Base-by-base conservation (phyloP, 169 alveolate genomes). In the Sarcocystis neurona region DNA sequence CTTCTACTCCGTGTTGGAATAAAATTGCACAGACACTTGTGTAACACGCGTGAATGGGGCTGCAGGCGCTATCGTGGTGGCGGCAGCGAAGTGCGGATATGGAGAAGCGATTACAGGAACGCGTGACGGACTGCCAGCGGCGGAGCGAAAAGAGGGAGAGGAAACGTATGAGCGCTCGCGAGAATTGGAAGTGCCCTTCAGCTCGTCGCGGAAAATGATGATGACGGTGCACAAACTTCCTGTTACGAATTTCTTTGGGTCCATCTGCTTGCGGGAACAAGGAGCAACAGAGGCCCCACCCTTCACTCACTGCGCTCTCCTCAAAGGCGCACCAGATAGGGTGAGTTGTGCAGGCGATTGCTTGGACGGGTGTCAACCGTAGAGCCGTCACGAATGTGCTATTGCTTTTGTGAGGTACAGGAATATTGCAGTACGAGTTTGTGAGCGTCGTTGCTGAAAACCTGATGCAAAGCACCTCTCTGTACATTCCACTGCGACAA, bases 311-410 rank as follows among this genome's bases (percentile, higher is more conserved):
- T 93, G 96, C 56, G 99, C 98, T 58, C 90, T 96, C 41, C 84
- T 97, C 63, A 97, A 97, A 92, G 99, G 98, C 27, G 98, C 98
- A 3, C 98, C 98, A 0, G 98, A 97, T 68, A 90, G 92, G 79
- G 88, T 95, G 46, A 0, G 89, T 0, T n/a, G n/a, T n/a, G n/a
- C n/a, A n/a, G n/a, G n/a, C n/a, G n/a, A n/a, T n/a, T n/a, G n/a
- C n/a, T n/a, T n/a, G n/a, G n/a, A n/a, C n/a, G n/a, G n/a, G n/a
- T n/a, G n/a, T n/a, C n/a, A n/a, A n/a, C n/a, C n/a, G n/a, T n/a
- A n/a, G n/a, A n/a, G n/a, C n/a, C n/a, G n/a, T n/a, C n/a, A n/a
- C n/a, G n/a, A n/a, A n/a, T n/a, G n/a, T n/a, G n/a, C n/a, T n/a
- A n/a, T n/a, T n/a, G n/a, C n/a, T n/a, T n/a, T n/a, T n/a, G n/a